phyloP scores from a whole-genome alignment of 1,139 yeast species.

The Magnusiomyces fungicola region DNA sequence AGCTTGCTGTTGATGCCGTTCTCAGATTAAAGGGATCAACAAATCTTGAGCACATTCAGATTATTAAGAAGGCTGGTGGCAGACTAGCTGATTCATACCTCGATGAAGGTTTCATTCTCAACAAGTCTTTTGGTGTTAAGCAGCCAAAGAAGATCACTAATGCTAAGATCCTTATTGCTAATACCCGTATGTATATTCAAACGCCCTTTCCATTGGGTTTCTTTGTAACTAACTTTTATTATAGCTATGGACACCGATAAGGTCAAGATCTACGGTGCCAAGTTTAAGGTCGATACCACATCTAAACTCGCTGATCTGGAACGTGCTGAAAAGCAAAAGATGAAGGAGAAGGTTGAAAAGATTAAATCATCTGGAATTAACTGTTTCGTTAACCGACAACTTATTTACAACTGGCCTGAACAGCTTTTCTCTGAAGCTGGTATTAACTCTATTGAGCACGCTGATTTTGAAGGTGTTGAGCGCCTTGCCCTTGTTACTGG shows the following conservation, averaged over 20 bases:
- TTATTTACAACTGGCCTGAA: constrained; percentile 97
- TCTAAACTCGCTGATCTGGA: constrained; percentile 92
- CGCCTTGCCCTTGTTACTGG: constrained; percentile 95
- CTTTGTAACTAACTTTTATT: background rate
- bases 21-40: constrained; percentile 88
- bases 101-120: constrained; percentile 91
- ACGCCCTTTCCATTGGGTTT: background rate
- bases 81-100: constrained; percentile 83
- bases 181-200: constrained; percentile 47
- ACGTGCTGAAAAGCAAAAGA: constrained; percentile 89
- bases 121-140: constrained; percentile 86
- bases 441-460: constrained; percentile 92
- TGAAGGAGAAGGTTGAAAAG: constrained; percentile 84
- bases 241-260: constrained; percentile 87
- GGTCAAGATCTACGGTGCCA: constrained; percentile 95
- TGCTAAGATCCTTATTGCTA: constrained; percentile 85
- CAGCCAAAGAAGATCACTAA: constrained; percentile 83
- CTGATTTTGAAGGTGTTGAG: constrained; percentile 97
- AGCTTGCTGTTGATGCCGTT: constrained; percentile 90
- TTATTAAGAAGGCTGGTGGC: constrained; percentile 91
- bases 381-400: constrained; percentile 89
- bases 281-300: constrained; percentile 93
- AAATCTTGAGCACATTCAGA: constrained; percentile 89
- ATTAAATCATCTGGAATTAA: constrained; percentile 77
- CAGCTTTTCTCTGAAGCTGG: constrained; percentile 83